A percentile compares a stretch with the other conserved stretches of the same genome.
Evolutionary conservation across 805 yeast species (phyloP).

Genomic region (Metschnikowia arizonensis): DNA sequence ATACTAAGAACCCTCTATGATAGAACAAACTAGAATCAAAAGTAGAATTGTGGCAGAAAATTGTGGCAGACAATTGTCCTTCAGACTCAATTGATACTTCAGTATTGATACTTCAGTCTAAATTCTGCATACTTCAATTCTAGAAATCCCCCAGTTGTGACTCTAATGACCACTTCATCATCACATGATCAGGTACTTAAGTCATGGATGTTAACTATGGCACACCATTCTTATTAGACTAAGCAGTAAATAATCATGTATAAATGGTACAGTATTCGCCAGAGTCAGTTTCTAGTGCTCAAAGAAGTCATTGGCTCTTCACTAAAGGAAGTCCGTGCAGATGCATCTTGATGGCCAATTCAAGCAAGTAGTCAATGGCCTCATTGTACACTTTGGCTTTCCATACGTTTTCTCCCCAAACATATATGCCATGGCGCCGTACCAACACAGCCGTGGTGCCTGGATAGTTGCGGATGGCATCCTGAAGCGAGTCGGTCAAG

Average conservation of each 20-base stretch:
- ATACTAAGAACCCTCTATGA: slow-evolving; percentile 38
- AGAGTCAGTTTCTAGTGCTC: no score
- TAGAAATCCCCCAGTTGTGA: no score
- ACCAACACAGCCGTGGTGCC: slow-evolving; percentile 81
- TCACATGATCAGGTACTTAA: no score
- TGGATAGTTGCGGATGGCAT: slow-evolving; percentile 68
- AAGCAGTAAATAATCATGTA: neutral
- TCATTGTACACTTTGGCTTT: slow-evolving; percentile 92
- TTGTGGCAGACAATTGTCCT: no score
- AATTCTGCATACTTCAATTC: no score
- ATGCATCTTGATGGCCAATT: slow-evolving; percentile 79
- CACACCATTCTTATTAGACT: neutral
- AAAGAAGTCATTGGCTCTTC: slow-evolving; percentile 3
- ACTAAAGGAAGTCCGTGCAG: slow-evolving; percentile 58
- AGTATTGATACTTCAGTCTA: no score
- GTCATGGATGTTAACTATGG: neutral
- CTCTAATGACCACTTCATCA: no score
- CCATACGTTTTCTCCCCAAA: slow-evolving; percentile 94
- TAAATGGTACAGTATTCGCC: neutral
- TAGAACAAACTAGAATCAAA: no score
- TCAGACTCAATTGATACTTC: no score
- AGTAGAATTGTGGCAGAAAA: no score
- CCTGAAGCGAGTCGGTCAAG: slow-evolving; percentile 58
- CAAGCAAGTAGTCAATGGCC: slow-evolving; percentile 85
- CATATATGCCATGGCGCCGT: slow-evolving; percentile 89